Conservation (phyloP, 306 rosid species). For the Carpinus viminea region DNA sequence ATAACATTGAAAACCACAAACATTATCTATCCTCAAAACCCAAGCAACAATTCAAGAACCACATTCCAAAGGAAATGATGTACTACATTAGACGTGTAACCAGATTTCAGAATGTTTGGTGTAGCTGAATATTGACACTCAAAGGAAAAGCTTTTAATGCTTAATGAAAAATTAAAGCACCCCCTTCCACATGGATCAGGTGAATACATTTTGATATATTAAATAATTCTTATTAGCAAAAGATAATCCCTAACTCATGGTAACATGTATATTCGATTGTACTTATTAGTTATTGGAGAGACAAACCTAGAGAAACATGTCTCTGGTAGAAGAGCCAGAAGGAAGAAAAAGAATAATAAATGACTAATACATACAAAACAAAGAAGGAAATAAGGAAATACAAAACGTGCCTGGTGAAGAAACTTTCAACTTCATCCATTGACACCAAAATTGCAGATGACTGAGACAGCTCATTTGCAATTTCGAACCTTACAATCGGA, state of each 20-base stretch:
- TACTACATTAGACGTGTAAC: neutral
- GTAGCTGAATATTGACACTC: no score
- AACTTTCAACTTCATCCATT: slow-evolving; percentile 61
- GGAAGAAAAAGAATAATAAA: neutral
- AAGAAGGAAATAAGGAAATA: slow-evolving; percentile 14
- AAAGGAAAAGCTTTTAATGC: no score
- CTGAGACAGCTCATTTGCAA: slow-evolving; percentile 45
- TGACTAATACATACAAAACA: neutral
- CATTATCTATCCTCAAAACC: slow-evolving; percentile 1
- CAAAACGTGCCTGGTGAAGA: slow-evolving; percentile 57
- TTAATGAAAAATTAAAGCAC: no score
- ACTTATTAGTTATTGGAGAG: neutral
- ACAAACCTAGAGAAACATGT: neutral
- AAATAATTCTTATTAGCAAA: neutral
- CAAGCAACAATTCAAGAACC: slow-evolving; percentile 25
- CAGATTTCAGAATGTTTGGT: neutral
- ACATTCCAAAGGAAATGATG: neutral
- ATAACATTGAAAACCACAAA: slow-evolving; percentile 19
- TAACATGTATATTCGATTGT: neutral
- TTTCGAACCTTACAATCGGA: slow-evolving; percentile 62
- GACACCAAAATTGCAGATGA: slow-evolving; percentile 71
- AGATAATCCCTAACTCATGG: neutral
- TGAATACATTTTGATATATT: neutral
- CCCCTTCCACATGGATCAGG: no score
- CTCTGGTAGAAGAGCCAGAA: neutral